phyloP scores from a whole-genome alignment of 2,329 filamentous ascomycete genomes.

The Colletotrichum sp. region DNA sequence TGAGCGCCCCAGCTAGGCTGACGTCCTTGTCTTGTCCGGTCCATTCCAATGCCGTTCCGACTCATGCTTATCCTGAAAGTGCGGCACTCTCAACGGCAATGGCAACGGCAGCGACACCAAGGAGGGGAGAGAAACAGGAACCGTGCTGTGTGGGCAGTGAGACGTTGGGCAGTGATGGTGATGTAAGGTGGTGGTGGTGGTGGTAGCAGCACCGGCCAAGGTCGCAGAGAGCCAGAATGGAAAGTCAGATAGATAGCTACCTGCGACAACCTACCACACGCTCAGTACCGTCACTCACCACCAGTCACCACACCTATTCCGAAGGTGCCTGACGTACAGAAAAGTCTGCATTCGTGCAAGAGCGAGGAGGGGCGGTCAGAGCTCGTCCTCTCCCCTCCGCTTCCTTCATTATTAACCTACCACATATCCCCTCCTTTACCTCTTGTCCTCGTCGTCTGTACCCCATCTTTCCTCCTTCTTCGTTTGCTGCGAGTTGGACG shows the following conservation, averaged over 20 bases:
- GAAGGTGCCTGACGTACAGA: neutral
- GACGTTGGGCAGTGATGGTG: neutral
- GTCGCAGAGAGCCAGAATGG: neutral
- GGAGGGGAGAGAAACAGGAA: neutral
- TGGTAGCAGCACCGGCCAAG: neutral
- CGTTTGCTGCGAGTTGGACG: neutral
- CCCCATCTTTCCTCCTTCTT: neutral
- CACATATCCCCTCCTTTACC: neutral
- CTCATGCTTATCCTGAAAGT: neutral
- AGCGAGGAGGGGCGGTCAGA: slow-evolving; percentile 14
- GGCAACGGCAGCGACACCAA: neutral
- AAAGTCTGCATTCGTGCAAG: slow-evolving; percentile 9
- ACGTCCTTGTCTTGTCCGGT: neutral
- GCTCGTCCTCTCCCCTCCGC: neutral
- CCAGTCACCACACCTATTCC: neutral
- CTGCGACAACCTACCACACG: neutral
- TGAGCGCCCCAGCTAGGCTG: neutral
- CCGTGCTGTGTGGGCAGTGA: neutral
- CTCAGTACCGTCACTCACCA: neutral
- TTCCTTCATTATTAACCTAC: neutral
- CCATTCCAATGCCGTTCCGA: neutral
- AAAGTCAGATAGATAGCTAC: neutral
- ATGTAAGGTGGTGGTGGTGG: neutral
- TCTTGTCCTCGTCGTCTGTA: neutral
- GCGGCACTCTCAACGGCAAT: neutral